phyloP scores from a whole-genome alignment of 1,139 yeast genomes.

The Yamadazyma siamensis region DNA sequence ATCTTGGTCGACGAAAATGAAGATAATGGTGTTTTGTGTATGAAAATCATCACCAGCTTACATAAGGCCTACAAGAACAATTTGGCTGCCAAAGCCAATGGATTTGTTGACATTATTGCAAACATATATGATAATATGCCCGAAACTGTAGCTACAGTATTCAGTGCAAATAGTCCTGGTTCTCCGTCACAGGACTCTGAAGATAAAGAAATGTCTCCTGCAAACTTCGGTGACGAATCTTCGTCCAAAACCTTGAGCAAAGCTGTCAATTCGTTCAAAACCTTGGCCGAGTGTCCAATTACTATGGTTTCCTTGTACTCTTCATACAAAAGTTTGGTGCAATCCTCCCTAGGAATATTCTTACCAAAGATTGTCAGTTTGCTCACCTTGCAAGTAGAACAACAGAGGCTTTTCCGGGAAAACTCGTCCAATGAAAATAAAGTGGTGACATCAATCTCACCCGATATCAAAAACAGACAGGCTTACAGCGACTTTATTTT shows the following conservation, averaged over 20 bases:
- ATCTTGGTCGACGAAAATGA: conserved; percentile 79
- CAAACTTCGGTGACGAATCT: conserved; percentile 35
- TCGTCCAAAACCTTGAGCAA: conserved; percentile 42
- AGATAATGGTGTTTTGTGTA: conserved; percentile 89
- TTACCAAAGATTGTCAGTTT: conserved; percentile 80
- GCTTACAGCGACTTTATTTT: conserved; percentile 86
- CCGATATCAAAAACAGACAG: conserved; percentile 72
- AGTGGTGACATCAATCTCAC: conserved; percentile 50
- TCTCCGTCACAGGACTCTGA: conserved; percentile 29
- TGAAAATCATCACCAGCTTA: conserved; percentile 84
- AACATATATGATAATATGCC: conserved; percentile 81
- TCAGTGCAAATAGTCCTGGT: conserved; percentile 27
- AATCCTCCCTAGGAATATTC: conserved; percentile 68
- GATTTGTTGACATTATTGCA: conserved; percentile 74
- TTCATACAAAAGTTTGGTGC: conserved; percentile 75
- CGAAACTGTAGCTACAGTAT: conserved; percentile 64
- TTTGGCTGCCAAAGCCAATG: conserved; percentile 69
- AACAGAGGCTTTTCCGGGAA: conserved; percentile 41
- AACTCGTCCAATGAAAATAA: conserved; percentile 60
- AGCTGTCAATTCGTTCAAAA: conserved; percentile 81
- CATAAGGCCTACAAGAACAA: conserved; percentile 80
- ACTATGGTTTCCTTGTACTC: conserved; percentile 91
- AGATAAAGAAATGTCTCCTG: conserved; percentile 29
- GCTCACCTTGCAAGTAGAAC: conserved; percentile 68
- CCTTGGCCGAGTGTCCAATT: conserved; percentile 94